Evolutionary conservation across 257 asterid species (phyloP).

Genomic region (Jasminum sambac): DNA sequence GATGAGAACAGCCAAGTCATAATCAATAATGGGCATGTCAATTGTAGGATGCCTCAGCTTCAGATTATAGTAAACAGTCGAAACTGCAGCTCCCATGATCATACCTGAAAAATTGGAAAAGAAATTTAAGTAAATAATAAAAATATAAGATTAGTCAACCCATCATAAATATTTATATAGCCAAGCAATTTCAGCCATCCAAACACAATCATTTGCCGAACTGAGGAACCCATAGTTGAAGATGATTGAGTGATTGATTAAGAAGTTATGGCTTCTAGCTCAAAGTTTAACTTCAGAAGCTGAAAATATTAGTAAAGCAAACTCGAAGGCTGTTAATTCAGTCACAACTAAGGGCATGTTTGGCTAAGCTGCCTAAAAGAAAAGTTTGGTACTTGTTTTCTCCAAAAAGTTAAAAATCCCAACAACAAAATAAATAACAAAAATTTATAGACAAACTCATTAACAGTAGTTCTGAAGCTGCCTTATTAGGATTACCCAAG

Average conservation of each 20-base stretch:
- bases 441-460: neutral
- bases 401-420: neutral
- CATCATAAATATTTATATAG: neutral
- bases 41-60: conserved; percentile 88
- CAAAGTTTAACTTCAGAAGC: neutral
- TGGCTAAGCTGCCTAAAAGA: neutral
- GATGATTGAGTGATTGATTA: neutral
- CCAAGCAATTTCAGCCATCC: neutral
- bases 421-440: neutral
- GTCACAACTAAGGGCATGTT: neutral
- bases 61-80: conserved; percentile 92
- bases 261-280: neutral
- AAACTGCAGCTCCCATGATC: conserved; percentile 96
- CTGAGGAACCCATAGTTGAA: neutral
- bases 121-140: neutral
- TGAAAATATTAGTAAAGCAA: neutral
- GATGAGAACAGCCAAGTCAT: conserved; percentile 91
- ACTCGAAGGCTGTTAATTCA: neutral
- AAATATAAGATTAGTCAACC: neutral
- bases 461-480: neutral
- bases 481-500: neutral
- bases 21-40: conserved; percentile 91
- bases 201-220: neutral
- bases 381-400: neutral
- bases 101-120: conserved; percentile 61